These are phyloP conservation scores for Scutellaria galericulata DNA, from an alignment of 257 asterid genomes.

Conservation along the genomic window DNA sequence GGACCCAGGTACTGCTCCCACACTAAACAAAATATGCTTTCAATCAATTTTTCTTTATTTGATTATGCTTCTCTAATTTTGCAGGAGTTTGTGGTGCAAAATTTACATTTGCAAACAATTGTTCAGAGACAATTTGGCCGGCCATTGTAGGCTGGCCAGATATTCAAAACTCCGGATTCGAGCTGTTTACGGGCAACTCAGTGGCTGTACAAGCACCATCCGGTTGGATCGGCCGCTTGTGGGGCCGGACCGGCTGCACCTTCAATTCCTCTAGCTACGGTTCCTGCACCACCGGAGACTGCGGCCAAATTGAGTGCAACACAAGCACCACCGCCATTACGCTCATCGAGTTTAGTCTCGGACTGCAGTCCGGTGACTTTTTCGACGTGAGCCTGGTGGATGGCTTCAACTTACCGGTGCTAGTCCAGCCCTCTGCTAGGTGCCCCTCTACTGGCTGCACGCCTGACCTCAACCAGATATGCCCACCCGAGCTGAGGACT, in stretches of 20 bases:
- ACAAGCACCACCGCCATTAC: constrained; percentile 67
- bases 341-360: constrained; percentile 65
- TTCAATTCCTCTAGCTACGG: constrained; percentile 53
- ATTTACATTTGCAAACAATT: constrained; percentile 59
- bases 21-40: no score
- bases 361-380: constrained; percentile 53
- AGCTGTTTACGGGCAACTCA: constrained; percentile 48
- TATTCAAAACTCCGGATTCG: constrained; percentile 55
- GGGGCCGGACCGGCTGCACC: constrained; percentile 67
- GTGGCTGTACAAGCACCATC: constrained; percentile 57
- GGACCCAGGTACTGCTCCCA: no score
- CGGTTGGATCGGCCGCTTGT: constrained; percentile 71
- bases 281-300: constrained; percentile 62
- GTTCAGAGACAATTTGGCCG: no score
- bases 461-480: no score
- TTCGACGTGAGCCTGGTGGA: constrained; percentile 71
- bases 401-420: constrained; percentile 71
- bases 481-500: no score
- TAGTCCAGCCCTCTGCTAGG: constrained; percentile 54
- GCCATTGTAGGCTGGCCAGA: constrained; percentile 45
- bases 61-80: not conserved
- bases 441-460: no score
- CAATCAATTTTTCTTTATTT: not conserved
- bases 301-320: constrained; percentile 62
- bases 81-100: constrained; percentile 45